Evolutionary conservation across 768 basidiomycete species (phyloP).

Genomic region (Leccinellum rugosiceps): DNA sequence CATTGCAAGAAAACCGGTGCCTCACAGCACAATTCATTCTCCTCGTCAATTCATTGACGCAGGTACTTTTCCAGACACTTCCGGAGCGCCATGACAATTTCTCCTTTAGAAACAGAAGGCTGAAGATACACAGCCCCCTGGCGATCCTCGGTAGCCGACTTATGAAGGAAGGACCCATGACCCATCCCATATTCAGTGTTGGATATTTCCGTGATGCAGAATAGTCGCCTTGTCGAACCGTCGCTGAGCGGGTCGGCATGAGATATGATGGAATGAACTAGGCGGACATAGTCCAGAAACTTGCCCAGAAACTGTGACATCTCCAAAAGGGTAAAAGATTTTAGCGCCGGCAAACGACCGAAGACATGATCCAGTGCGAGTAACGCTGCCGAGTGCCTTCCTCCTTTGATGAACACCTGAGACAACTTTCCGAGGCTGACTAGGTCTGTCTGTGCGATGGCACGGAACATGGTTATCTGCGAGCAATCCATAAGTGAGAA

Average conservation of each 20-base stretch:
- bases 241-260: constrained; percentile 6
- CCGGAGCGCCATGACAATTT: constrained; percentile 25
- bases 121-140: not conserved
- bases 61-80: constrained; percentile 28
- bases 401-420: constrained; percentile 21
- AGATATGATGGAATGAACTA: constrained; percentile 4
- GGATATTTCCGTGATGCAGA: constrained; percentile 12
- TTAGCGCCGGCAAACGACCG: constrained; percentile 11
- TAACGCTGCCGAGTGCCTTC: constrained; percentile 1
- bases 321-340: constrained; percentile 19
- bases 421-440: constrained; percentile 32
- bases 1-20: constrained; percentile 39
- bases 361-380: constrained; percentile 11
- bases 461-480: constrained; percentile 32
- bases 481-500: not conserved
- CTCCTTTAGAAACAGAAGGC: constrained; percentile 5
- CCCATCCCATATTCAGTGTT: constrained; percentile 8
- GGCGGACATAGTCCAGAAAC: constrained; percentile 6
- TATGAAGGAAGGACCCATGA: constrained; percentile 8
- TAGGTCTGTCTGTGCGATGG: constrained; percentile 26
- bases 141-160: not conserved
- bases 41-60: constrained; percentile 24
- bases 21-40: constrained; percentile 32
- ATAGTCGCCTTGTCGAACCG: constrained; percentile 28
- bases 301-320: constrained; percentile 4